Evolutionary conservation across 2,329 filamentous ascomycete genomes (phyloP).

Genomic region (Scedosporium minutisporum): DNA sequence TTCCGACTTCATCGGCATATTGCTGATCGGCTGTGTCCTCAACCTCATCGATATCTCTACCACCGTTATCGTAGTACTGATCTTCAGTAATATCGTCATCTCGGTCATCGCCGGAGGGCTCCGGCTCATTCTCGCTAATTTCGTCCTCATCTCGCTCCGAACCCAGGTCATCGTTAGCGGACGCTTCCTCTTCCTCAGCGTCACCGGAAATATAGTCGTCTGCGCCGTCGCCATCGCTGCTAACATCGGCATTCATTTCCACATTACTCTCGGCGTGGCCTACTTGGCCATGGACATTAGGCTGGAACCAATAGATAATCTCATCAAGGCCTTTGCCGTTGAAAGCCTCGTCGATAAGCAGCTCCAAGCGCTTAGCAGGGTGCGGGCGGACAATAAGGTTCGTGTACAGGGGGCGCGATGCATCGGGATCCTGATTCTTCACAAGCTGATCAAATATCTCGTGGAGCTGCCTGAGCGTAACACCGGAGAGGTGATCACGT

Average conservation of each 20-base stretch:
- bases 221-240: constrained; percentile 13
- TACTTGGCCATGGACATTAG: constrained; percentile 12
- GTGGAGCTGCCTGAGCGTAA: constrained; percentile 31
- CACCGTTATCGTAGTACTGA: constrained; percentile 9
- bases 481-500: constrained; percentile 22
- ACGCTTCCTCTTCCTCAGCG: constrained; percentile 14
- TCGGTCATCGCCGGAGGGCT: background rate
- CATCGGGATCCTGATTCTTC: constrained; percentile 32
- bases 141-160: constrained; percentile 8
- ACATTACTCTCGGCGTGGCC: constrained; percentile 13
- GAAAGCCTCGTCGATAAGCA: constrained; percentile 30
- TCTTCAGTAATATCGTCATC: constrained; percentile 4
- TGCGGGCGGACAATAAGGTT: constrained; percentile 31
- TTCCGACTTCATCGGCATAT: constrained; percentile 16
- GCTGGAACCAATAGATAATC: constrained; percentile 27
- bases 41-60: constrained; percentile 10
- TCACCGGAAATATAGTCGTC: constrained; percentile 10
- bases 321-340: constrained; percentile 30
- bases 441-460: constrained; percentile 32
- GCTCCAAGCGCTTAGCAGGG: constrained; percentile 27
- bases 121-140: constrained; percentile 7
- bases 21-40: constrained; percentile 12
- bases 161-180: constrained; percentile 11
- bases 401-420: constrained; percentile 28
- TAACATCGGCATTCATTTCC: constrained; percentile 16